These are phyloP conservation scores for Plectosphaerella sp. DNA, from an alignment of 2,329 filamentous ascomycete species.

Conservation along the genomic window DNA sequence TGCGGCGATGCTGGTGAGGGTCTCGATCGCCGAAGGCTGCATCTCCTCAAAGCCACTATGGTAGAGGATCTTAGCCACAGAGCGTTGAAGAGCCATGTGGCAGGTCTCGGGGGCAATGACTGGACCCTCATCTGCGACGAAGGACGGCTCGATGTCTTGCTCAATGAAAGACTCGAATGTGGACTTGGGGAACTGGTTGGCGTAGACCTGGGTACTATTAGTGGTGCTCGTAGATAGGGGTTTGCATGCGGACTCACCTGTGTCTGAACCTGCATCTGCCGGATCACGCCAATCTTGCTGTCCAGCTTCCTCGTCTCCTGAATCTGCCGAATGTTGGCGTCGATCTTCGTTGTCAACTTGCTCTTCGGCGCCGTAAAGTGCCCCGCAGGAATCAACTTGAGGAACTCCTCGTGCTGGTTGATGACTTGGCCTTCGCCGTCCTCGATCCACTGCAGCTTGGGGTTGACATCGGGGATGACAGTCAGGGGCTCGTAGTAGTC, in stretches of 20 bases:
- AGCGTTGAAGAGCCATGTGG: slow-evolving; percentile 79
- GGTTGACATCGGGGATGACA: slow-evolving; percentile 77
- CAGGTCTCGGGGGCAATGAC: slow-evolving; percentile 82
- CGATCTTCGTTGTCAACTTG: slow-evolving; percentile 72
- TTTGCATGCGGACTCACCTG: slow-evolving; percentile 56
- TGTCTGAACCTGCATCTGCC: slow-evolving; percentile 98
- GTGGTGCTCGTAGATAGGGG: not conserved
- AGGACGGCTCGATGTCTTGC: slow-evolving; percentile 80
- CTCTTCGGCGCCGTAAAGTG: slow-evolving; percentile 73
- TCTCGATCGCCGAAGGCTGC: slow-evolving; percentile 88
- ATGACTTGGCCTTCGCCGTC: slow-evolving; percentile 86
- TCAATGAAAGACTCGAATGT: slow-evolving; percentile 86
- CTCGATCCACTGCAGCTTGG: slow-evolving; percentile 79
- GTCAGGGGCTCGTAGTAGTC: slow-evolving; percentile 92
- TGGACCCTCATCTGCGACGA: slow-evolving; percentile 82
- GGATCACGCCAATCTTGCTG: slow-evolving; percentile 94
- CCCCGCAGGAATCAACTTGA: slow-evolving; percentile 71
- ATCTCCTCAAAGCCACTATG: slow-evolving; percentile 96
- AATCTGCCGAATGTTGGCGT: slow-evolving; percentile 89
- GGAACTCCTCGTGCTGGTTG: slow-evolving; percentile 79
- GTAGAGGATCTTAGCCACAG: slow-evolving; percentile 92
- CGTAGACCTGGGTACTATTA: slow-evolving; percentile 66
- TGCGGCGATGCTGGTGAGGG: slow-evolving; percentile 81
- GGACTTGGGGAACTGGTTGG: slow-evolving; percentile 97
- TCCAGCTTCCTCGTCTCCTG: slow-evolving; percentile 95